Evolutionary conservation across 2,329 filamentous ascomycete genomes (phyloP), one percentile per base, ranked within the genome.

Genomic region (Diaporthe sp.): DNA sequence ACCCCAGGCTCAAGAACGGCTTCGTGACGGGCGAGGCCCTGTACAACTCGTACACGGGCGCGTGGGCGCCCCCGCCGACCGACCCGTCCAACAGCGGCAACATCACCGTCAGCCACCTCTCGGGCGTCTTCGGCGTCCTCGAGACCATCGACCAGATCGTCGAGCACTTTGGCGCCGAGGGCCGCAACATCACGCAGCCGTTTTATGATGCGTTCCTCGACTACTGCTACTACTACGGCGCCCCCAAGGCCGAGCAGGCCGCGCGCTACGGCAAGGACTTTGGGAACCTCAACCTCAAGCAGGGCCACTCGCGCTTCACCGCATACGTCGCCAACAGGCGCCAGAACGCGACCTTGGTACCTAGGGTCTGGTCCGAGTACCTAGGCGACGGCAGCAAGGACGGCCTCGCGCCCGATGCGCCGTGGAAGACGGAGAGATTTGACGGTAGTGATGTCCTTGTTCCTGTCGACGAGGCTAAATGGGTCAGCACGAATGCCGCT

Each of bases 191-290:
- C 22, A 69, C 65, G 15, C 46, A 55, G 65, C 65, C 65, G 4
- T 91, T 92, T 79, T 84, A 88, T 67, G 80, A 87, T 9, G 89
- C 87, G 0, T 92, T 89, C 87, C 82, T 91, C 1, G 90, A 92
- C 68, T 92, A 92, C 81, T 90, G 89, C 79, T 88, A 88, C 79
- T 91, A 90, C 81, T 92, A 90, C 78, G 84, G 85, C 12, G 90
- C 89, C 0, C 79, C 84, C 0, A 80, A 82, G 0, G 85, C 82
- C 0, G 89, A 91, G 81, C 90, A 92, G 80, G 81, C 79, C 2
- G 84, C 86, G 1, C 85, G 89, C 0, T 92, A 91, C 77, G 90
- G 90, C 9, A 79, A 80, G 1, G 81, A 81, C 62, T 92, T 89
- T 74, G 82, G 87, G n/a, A 85, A 77, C 4, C 76, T 88, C 6